Base-by-base conservation (phyloP, 495 filamentous ascomycete genomes). In the Glonium stellatum region DNA sequence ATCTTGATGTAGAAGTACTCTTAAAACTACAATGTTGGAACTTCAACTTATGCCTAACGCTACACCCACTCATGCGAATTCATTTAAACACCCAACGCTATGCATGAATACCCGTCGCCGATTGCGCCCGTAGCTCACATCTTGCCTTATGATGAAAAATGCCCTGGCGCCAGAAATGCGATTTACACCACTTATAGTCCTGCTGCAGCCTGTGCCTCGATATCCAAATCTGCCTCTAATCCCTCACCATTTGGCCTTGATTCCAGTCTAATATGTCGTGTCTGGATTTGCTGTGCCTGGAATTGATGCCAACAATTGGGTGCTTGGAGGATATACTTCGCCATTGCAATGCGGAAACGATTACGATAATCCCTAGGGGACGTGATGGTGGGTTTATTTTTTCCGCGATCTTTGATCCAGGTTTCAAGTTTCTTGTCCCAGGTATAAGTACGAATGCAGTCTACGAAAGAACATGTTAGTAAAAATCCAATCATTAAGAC, bases 361-460 rank as follows among this genome's bases (percentile, higher is more conserved):
- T 86, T 88, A 74, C 97, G 93, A 71, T 99, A 97, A 73, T 99
- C 95, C 75, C 89, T 95, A 9, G 93, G 93, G 73, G 89, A 95
- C 35, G 93, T 99, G 25, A 99, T 91, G 0, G 93, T 99, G 10
- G 93, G 93, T 55, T 87, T 79, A 66, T 96, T 96, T 69, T 91
- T 86, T 52, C 91, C 92, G 36, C 92, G 85, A 67, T 95, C 88
- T 73, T 99, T 99, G 76, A 97, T 96, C 93, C 93, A 99, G 27
- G 86, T 91, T 74, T 99, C 93, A 10, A 99, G 81, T 67, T 95
- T 96, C 78, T 99, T 99, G 74, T 99, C 93, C 93, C 95, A 99
- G 12, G 93, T 99, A 69, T 96, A 99, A 0, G 93, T 99, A 41
- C 93, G 84, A 63, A 99, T 97, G 71, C 91, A 97, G 69, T 99